Conservation (phyloP, 768 basidiomycete genomes). For the Lyophyllum shimeji region DNA sequence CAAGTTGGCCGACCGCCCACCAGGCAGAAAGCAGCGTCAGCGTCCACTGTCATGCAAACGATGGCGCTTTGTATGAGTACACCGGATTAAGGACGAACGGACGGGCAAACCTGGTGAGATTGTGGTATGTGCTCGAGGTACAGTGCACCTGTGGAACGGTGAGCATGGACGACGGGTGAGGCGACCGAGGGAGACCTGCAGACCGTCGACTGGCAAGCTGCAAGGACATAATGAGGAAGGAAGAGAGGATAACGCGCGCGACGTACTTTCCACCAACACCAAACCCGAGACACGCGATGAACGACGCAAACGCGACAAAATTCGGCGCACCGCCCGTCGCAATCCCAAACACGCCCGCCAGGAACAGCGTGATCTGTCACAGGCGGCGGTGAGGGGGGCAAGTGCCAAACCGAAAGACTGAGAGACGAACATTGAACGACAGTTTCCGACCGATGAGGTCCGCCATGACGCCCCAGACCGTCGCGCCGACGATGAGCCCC, state of each 20-base stretch:
- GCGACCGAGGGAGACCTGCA: not conserved
- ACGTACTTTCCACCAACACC: conserved; percentile 53
- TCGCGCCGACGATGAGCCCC: conserved; percentile 49
- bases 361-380: conserved; percentile 32
- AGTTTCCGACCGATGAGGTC: conserved; percentile 47
- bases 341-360: conserved; percentile 49
- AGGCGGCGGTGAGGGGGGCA: no score
- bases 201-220: conserved; percentile 49
- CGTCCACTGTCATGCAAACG: conserved; percentile 37
- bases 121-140: conserved; percentile 45
- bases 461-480: conserved; percentile 47
- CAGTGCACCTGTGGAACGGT: conserved; percentile 31
- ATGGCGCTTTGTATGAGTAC: not conserved
- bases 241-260: conserved; percentile 20
- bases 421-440: conserved; percentile 37
- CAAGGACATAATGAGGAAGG: conserved; percentile 14
- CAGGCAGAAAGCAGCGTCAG: conserved; percentile 53
- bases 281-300: conserved; percentile 47
- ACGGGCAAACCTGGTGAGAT: conserved; percentile 38
- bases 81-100: not conserved
- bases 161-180: not conserved
- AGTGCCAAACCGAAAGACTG: no score
- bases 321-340: conserved; percentile 45
- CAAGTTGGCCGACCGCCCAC: conserved; percentile 53
- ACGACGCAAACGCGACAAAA: conserved; percentile 44